Percentiles rank a stretch among this genome's conserved stretches.
Conservation (phyloP, 169 alveolate species). For the Babesia ovata region DNA sequence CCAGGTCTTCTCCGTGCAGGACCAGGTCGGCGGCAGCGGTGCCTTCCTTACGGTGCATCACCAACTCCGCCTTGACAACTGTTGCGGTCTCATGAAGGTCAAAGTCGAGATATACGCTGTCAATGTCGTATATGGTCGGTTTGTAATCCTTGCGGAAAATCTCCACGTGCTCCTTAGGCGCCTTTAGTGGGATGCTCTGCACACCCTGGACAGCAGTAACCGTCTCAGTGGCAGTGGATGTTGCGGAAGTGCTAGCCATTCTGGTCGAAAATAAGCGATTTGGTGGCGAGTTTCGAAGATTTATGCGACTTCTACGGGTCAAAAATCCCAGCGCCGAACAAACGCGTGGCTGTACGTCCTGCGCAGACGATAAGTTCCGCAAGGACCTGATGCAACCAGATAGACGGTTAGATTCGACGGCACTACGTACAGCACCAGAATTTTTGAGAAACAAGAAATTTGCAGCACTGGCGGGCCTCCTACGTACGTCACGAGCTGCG, state of each 20-base stretch:
- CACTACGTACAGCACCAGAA: background rate
- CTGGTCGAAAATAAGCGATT: background rate
- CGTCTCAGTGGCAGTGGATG: constrained; percentile 39
- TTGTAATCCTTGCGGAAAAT: constrained; percentile 84
- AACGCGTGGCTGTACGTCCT: background rate
- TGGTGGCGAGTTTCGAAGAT: background rate
- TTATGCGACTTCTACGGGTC: background rate
- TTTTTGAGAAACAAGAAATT: background rate
- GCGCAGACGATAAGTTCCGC: background rate
- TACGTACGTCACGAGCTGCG: constrained; percentile 13
- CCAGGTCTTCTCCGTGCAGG: constrained; percentile 86
- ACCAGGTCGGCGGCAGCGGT: constrained; percentile 79
- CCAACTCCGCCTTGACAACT: constrained; percentile 59
- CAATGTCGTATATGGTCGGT: constrained; percentile 81
- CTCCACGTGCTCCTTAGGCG: constrained; percentile 72
- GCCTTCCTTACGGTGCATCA: constrained; percentile 70
- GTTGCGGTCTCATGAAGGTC: constrained; percentile 80
- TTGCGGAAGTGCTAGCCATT: constrained; percentile 30
- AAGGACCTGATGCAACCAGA: background rate
- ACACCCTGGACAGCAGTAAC: constrained; percentile 27
- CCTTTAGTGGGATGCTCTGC: constrained; percentile 50
- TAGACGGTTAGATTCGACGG: background rate
- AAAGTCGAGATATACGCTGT: constrained; percentile 76
- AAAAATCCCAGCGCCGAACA: background rate
- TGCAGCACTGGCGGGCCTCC: background rate